A percentile compares a stretch with the other conserved stretches of the same genome.
phyloP scores from a whole-genome alignment of 345 rosid species.

The Eucalyptus curtisii region DNA sequence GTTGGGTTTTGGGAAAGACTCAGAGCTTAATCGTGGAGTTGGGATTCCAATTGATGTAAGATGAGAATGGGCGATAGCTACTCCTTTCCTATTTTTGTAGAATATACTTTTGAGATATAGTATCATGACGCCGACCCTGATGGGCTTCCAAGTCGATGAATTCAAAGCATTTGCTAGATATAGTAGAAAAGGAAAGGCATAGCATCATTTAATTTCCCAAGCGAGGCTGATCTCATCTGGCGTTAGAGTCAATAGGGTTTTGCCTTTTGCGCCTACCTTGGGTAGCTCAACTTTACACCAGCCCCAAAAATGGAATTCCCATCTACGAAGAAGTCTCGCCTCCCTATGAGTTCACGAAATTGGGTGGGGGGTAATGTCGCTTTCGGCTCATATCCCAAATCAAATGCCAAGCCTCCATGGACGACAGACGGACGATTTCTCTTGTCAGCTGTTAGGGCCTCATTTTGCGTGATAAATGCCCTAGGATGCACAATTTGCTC shows the following conservation, averaged over 20 bases:
- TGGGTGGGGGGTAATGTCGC: not conserved
- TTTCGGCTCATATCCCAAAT: not conserved
- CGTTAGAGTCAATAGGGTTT: not conserved
- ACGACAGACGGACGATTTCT: not conserved
- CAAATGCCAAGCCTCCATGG: not conserved
- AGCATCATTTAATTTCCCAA: not conserved
- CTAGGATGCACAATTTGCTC: no score
- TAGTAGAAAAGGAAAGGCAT: not conserved
- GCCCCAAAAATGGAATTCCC: not conserved
- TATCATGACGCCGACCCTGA: not conserved
- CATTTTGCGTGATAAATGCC: not conserved
- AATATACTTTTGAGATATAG: not conserved
- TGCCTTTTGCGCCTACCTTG: not conserved
- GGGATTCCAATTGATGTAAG: not conserved
- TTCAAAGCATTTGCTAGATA: not conserved
- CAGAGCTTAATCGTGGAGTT: not conserved
- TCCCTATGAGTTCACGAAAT: not conserved
- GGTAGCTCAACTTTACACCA: not conserved
- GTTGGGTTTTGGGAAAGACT: not conserved
- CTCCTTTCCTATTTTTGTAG: not conserved
- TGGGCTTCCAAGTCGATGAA: no score
- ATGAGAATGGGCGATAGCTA: not conserved
- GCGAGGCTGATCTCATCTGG: not conserved
- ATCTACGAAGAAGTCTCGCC: not conserved
- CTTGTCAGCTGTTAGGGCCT: not conserved